Conservation (phyloP, 2,329 filamentous ascomycete species). For the Hypoxylon sp. region DNA sequence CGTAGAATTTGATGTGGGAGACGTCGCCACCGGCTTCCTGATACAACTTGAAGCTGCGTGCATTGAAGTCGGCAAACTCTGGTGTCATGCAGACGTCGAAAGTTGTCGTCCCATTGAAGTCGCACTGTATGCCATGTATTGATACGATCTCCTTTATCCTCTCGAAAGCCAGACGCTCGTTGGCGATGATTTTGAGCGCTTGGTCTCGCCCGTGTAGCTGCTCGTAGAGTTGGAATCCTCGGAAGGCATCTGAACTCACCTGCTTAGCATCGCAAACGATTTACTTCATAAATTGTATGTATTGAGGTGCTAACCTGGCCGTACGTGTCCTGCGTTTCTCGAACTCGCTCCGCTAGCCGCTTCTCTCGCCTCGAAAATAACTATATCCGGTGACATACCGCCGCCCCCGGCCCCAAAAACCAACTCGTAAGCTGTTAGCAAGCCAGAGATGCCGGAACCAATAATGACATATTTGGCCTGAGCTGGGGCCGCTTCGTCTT, state of each 20-base stretch:
- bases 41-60: constrained; percentile 56
- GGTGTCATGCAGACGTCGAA: constrained; percentile 63
- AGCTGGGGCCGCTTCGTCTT: constrained; percentile 48
- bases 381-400: constrained; percentile 53
- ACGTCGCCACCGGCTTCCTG: constrained; percentile 59
- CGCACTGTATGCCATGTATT: constrained; percentile 58
- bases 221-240: constrained; percentile 60
- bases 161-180: constrained; percentile 58
- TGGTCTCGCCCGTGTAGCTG: constrained; percentile 58
- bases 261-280: neutral
- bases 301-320: constrained; percentile 49
- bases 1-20: constrained; percentile 57
- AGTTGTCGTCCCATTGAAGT: constrained; percentile 61
- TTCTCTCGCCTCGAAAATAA: constrained; percentile 60
- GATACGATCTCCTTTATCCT: constrained; percentile 58
- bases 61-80: constrained; percentile 61
- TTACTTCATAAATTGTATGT: neutral
- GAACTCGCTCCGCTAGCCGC: constrained; percentile 60
- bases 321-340: constrained; percentile 60
- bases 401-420: constrained; percentile 54
- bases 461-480: constrained; percentile 56
- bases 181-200: constrained; percentile 61
- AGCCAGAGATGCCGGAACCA: constrained; percentile 59
- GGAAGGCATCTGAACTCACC: constrained; percentile 56
- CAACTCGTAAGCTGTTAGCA: constrained; percentile 57